Percentiles rank a stretch among this genome's conserved stretches.
Conservation (phyloP, 2,329 filamentous ascomycete species). For the Colletotrichum agaves region DNA sequence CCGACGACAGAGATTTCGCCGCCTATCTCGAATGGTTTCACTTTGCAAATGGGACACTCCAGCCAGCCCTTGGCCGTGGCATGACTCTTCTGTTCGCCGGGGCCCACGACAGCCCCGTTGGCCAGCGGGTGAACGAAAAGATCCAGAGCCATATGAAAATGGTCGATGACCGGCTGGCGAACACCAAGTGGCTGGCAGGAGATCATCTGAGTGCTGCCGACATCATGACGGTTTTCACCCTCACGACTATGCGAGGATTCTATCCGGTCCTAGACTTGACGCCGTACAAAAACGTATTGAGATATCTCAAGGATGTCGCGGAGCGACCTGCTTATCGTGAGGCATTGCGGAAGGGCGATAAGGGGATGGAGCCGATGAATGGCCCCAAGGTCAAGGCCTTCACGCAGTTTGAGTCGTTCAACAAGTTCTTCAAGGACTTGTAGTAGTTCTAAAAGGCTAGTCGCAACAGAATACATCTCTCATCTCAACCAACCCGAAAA, state of each 20-base stretch:
- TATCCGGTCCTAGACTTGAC: constrained; percentile 52
- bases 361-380: constrained; percentile 50
- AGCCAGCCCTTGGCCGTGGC: constrained; percentile 50
- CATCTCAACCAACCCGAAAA: neutral
- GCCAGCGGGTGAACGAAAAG: constrained; percentile 7
- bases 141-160: constrained; percentile 40
- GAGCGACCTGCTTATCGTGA: constrained; percentile 57
- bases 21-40: constrained; percentile 75
- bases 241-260: constrained; percentile 71
- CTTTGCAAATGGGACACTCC: constrained; percentile 61
- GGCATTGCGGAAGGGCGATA: constrained; percentile 61
- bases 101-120: constrained; percentile 41
- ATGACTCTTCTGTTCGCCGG: constrained; percentile 44
- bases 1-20: constrained; percentile 59
- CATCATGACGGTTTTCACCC: constrained; percentile 68
- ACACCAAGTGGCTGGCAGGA: constrained; percentile 67
- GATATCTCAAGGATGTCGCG: constrained; percentile 57
- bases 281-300: constrained; percentile 55
- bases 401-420: constrained; percentile 22
- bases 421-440: neutral
- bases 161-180: constrained; percentile 60
- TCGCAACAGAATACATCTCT: neutral
- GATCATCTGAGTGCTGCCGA: constrained; percentile 73
- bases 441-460: neutral
- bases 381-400: constrained; percentile 25